A percentile compares a stretch with the other conserved stretches of the same genome.
phyloP scores from a whole-genome alignment of 441 rosid species.

The Pelargonium hybrid region DNA sequence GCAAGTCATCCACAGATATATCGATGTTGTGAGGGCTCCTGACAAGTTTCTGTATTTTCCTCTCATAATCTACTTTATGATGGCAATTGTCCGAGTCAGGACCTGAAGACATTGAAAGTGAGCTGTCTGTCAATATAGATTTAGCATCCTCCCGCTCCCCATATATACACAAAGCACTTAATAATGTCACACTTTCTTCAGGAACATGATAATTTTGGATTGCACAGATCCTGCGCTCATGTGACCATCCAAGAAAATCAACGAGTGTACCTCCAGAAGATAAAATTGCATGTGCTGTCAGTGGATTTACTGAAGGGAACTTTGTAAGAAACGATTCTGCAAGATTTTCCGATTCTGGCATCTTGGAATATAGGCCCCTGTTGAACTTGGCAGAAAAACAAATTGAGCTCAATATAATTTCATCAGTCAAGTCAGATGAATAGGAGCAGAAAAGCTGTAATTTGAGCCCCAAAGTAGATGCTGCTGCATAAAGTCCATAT shows the following conservation, averaged over 20 bases:
- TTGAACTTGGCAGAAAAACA: conserved; percentile 33
- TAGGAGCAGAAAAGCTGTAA: conserved; percentile 78
- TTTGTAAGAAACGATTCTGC: conserved; percentile 86
- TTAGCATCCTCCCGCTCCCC: conserved; percentile 89
- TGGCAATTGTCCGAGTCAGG: conserved; percentile 50
- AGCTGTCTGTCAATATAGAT: conserved; percentile 86
- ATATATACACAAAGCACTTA: conserved; percentile 57
- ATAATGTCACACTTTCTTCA: conserved; percentile 64
- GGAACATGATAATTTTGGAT: conserved; percentile 52
- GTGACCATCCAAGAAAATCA: conserved; percentile 61
- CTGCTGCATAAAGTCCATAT: conserved; percentile 81
- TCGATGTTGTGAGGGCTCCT: conserved; percentile 27
- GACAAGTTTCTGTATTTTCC: conserved; percentile 31
- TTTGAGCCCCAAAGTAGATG: conserved; percentile 84
- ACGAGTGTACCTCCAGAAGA: conserved; percentile 49
- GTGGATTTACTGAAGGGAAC: conserved; percentile 86
- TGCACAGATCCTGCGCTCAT: conserved; percentile 42
- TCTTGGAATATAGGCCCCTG: conserved; percentile 40
- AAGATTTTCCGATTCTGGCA: conserved; percentile 84
- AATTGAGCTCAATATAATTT: conserved; percentile 58
- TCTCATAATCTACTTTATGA: conserved; percentile 33
- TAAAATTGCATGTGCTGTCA: conserved; percentile 75
- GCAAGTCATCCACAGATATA: conserved; percentile 28
- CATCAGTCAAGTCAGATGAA: conserved; percentile 64
- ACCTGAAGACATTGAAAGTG: conserved; percentile 82